Evolutionary conservation across 2,329 filamentous ascomycete species (phyloP).

Genomic region (Hypoxylon rubiginosum): DNA sequence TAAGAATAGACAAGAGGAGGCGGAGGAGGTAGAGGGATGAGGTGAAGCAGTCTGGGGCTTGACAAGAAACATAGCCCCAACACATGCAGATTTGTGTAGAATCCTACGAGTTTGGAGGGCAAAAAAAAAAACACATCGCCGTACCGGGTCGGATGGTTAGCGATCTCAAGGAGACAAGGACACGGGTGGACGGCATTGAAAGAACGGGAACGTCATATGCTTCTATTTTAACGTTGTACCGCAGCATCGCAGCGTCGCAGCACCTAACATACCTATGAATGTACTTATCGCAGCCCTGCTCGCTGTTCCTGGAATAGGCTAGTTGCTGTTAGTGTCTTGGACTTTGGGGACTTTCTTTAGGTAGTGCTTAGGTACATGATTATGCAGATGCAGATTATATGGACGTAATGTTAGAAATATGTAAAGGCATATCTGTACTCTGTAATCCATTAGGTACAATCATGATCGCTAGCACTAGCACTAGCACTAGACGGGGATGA

Average conservation of each 20-base stretch:
- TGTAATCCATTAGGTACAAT: not conserved
- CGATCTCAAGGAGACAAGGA: not conserved
- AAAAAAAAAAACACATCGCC: not conserved
- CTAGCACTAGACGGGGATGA: not conserved
- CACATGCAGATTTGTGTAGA: conserved; percentile 5
- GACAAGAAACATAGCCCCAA: conserved; percentile 27
- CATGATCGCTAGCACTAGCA: not conserved
- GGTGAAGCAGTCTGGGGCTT: conserved; percentile 1
- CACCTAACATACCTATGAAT: no score
- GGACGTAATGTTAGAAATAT: no score
- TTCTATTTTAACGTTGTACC: conserved; percentile 32
- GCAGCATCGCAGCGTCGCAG: conserved; percentile 11
- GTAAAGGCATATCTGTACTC: not conserved
- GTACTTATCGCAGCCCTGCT: conserved; percentile 22
- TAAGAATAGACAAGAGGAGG: not conserved
- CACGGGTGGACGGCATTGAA: not conserved
- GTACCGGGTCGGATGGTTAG: not conserved
- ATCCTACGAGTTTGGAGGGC: conserved; percentile 12
- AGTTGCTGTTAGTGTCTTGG: conserved; percentile 3
- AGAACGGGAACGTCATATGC: conserved; percentile 31
- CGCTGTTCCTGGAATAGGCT: conserved; percentile 7
- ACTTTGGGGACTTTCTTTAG: not conserved
- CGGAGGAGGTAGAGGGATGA: conserved; percentile 6
- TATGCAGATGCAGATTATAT: not conserved
- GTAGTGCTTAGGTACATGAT: not conserved